Base-by-base conservation (phyloP, 1,284 basidiomycete species). In the Caloboletus firmus region DNA sequence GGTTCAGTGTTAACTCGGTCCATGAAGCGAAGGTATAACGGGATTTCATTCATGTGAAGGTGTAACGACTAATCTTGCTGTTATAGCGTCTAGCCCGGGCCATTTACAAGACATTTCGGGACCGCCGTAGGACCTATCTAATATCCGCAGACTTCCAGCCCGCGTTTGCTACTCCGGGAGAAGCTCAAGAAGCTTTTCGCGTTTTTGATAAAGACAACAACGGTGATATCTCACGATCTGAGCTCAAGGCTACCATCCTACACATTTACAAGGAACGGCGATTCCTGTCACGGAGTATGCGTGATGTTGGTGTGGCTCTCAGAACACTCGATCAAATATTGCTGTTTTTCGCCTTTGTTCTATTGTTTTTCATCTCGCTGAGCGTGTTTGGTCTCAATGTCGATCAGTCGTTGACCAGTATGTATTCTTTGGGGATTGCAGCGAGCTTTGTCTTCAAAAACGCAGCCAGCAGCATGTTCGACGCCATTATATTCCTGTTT, bases 171-270 rank as follows among this genome's bases (percentile, higher is more conserved):
- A 79, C 77, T n/a, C 68, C 74, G 7, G 77, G 75, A 45, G 78
- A 79, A 18, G 85, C 88, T 12, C 73, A 79, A 51, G 76, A 76
- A 12, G 90, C 89, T 2, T 92, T 92, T 76, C 79, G 80, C 44
- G 80, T 91, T 31, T 89, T 92, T 64, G 87, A 89, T 70, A 78
- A 75, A 58, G 90, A 92, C 66, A 79, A 82, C 62, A 90, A 92
- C 59, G 88, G 87, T 18, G 90, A 93, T 66, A 78, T 92, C 52
- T 85, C 86, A n/a, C 80, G 84, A 49, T 75, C 80, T 31, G 91
- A 93, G 71, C 81, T 93, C 67, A 92, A 91, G 72, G 78, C 80
- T 42, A 81, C 79, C 28, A 70, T 92, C 28, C 71, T 91, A 57
- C 82, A 79, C 65, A 78, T 87, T n/a, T 91, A 90, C 75, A 87